Base-by-base conservation (phyloP, 1,284 basidiomycete genomes). In the Termitomyces sp. region DNA sequence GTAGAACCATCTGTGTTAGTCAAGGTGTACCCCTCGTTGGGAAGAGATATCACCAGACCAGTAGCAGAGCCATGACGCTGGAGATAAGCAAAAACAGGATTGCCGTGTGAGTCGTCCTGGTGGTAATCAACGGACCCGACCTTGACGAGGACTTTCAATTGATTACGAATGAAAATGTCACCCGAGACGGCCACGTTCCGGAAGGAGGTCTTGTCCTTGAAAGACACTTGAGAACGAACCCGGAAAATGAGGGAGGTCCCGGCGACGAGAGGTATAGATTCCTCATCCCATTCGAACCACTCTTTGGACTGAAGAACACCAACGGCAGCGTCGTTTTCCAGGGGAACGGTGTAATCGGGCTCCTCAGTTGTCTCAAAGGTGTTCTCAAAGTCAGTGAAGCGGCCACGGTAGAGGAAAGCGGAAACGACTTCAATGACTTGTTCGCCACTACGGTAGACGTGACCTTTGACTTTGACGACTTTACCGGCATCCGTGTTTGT, bases 211-310 rank as follows among this genome's bases (percentile, higher is more conserved):
- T 91, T 93, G 77, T 96, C 91, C 74, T 93, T 92, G 84, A 91
- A 98, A 24, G 85, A 84, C 49, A 93, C 84, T 65, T 91, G 84
- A 14, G 91, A 93, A 63, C 85, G 82, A 60, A 91, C 78, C 58
- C 90, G 88, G 90, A 99, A 97, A 60, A 94, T 84, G 49, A 99
- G 84, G 2, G 81, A 82, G 40, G 88, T 88, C 39, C 93, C 93
- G 10, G 89, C 81, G 53, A 83, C 74, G 39, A 94, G 84, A 37
- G 91, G 86, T 56, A 83, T 81, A 7, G 84, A 76, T 50, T 91
- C 86, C 65, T 96, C 86, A 53, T 90, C 85, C 96, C 95, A 98
- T 53, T 89, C 85, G 71, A 99, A 96, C 96, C 97, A 99, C 68
- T 96, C 91, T 78, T 99, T 99, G 54, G 92, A 93, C 66, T 91